Percentiles rank a stretch among this genome's conserved stretches.
phyloP scores from a whole-genome alignment of 1,284 basidiomycete species.

The Tilletia setariae region DNA sequence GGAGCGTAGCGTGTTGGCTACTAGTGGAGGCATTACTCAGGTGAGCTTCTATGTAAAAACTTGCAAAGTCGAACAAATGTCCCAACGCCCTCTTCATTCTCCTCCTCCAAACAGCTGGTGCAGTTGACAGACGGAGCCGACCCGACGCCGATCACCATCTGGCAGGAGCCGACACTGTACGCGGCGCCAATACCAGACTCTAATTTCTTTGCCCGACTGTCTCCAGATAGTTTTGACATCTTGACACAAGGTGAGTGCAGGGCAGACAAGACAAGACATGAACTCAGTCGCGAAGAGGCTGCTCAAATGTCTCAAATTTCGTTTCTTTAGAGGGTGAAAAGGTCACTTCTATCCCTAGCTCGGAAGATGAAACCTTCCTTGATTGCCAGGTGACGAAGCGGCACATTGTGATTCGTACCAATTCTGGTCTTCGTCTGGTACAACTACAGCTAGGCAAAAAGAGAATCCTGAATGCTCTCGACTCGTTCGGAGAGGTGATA shows the following conservation, averaged over 20 bases:
- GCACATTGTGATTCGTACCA: not conserved
- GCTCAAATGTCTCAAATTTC: not conserved
- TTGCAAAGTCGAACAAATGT: no score
- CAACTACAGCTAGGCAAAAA: slow-evolving; percentile 11
- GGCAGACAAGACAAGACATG: no score
- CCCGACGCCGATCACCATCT: not conserved
- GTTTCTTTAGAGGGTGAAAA: not conserved
- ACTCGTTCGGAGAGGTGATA: not conserved
- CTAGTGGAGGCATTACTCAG: slow-evolving; percentile 10
- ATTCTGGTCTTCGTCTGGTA: not conserved
- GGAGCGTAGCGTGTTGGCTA: not conserved
- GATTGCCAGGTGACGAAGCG: not conserved
- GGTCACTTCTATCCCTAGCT: slow-evolving; percentile 7
- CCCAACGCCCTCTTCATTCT: no score
- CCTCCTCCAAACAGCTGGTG: no score
- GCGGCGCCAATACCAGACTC: slow-evolving; percentile 1
- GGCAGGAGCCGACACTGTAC: not conserved
- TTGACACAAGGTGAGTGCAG: not conserved
- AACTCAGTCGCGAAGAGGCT: not conserved
- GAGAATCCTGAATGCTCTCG: not conserved
- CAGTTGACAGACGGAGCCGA: not conserved
- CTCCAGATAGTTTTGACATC: slow-evolving; percentile 1
- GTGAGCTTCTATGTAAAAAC: no score
- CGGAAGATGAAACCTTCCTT: slow-evolving; percentile 10
- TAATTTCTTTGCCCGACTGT: slow-evolving; percentile 2